phyloP scores from a whole-genome alignment of 1,284 basidiomycete genomes.

The Cryptococcus floricola region DNA sequence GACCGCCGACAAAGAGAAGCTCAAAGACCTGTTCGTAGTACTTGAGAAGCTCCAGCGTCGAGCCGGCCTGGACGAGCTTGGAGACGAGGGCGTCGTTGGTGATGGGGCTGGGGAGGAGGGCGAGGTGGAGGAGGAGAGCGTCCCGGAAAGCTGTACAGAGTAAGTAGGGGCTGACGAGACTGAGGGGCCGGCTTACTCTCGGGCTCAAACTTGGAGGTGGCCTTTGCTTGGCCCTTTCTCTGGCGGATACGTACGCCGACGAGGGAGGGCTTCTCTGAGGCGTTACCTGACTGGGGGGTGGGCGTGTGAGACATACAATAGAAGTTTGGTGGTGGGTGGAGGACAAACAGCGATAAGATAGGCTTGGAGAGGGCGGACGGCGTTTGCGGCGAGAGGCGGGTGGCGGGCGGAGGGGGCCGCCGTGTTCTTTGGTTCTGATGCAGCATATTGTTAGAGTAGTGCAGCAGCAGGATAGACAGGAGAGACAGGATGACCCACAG shows the following conservation, averaged over 20 bases:
- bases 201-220: conserved; percentile 56
- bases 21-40: conserved; percentile 96
- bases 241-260: conserved; percentile 53
- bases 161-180: background rate
- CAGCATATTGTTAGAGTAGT: too few relatives aligned
- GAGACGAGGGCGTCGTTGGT: conserved; percentile 54
- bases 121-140: conserved; percentile 88
- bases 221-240: conserved; percentile 52
- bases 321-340: conserved; percentile 6
- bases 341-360: background rate
- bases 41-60: conserved; percentile 87
- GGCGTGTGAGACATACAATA: conserved; percentile 50
- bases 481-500: too few relatives aligned
- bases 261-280: conserved; percentile 49
- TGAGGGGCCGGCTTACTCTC: conserved; percentile 45
- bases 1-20: conserved; percentile 85
- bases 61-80: conserved; percentile 85
- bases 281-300: conserved; percentile 43
- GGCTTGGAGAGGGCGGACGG: too few relatives aligned
- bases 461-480: too few relatives aligned
- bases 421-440: too few relatives aligned
- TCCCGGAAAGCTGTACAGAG: conserved; percentile 76
- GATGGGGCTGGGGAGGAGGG: conserved; percentile 74
- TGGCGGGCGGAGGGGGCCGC: too few relatives aligned
- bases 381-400: too few relatives aligned